phyloP scores from a whole-genome alignment of 768 basidiomycete species.

The Mycena olivaceomarginata region DNA sequence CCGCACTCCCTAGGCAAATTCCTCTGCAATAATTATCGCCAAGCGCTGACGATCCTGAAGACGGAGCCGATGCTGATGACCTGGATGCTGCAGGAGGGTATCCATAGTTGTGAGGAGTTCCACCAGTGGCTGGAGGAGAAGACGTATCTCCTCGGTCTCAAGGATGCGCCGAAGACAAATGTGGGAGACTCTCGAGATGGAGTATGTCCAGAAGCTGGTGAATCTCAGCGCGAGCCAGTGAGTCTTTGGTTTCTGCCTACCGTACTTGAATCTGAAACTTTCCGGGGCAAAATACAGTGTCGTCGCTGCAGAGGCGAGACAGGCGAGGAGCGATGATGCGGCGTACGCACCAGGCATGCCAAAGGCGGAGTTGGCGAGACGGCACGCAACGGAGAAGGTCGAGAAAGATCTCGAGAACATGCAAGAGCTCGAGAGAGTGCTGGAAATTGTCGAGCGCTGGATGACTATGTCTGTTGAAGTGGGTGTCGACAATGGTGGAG shows the following conservation, averaged over 20 bases:
- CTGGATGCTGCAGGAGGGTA: conserved; percentile 29
- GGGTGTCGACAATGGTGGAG: no score
- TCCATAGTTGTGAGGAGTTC: conserved; percentile 9
- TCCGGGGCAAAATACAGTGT: no score
- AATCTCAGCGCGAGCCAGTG: conserved; percentile 9
- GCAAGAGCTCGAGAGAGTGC: no score
- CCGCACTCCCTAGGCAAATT: conserved; percentile 22
- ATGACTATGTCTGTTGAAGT: no score
- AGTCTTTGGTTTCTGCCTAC: neutral
- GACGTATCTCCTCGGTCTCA: neutral
- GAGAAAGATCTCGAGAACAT: no score
- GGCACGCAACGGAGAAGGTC: no score
- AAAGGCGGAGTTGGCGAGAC: no score
- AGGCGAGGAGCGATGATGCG: no score
- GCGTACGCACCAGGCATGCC: no score
- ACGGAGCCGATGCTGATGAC: conserved; percentile 16
- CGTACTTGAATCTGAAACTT: no score
- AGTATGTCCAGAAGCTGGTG: conserved; percentile 12
- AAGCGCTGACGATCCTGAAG: conserved; percentile 39
- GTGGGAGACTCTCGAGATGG: conserved; percentile 10
- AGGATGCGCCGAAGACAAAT: neutral
- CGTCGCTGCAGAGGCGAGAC: no score
- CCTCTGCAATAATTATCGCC: conserved; percentile 6
- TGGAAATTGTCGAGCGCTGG: no score
- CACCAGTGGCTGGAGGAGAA: conserved; percentile 30